Evolutionary conservation across 192 early-diverging fungal species (phyloP).

Genomic region (Coemansia sp.): DNA sequence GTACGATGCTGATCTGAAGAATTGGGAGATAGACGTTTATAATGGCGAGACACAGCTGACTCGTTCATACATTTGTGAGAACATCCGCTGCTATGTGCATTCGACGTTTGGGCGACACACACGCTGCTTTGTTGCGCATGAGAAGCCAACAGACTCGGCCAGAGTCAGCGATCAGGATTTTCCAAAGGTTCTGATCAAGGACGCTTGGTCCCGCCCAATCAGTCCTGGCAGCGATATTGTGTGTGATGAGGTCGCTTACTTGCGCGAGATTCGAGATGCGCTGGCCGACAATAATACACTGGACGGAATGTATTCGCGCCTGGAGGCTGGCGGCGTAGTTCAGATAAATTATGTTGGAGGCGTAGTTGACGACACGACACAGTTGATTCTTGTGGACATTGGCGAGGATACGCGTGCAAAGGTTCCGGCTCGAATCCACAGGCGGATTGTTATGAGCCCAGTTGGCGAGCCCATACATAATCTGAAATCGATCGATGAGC

Average conservation of each 20-base stretch:
- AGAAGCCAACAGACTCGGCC: neutral
- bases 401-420: neutral
- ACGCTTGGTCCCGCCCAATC: neutral
- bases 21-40: slow-evolving; percentile 2
- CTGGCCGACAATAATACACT: neutral
- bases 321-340: slow-evolving; percentile 10
- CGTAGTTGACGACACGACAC: neutral
- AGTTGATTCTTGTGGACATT: neutral
- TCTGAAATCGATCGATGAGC: slow-evolving; percentile 2
- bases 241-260: slow-evolving; percentile 8
- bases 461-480: neutral
- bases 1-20: neutral
- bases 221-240: neutral
- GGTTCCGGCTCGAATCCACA: neutral
- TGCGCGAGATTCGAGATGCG: neutral
- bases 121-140: slow-evolving; percentile 6
- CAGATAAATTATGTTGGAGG: neutral
- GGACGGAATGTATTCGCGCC: neutral
- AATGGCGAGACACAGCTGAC: neutral
- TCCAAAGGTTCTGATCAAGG: slow-evolving; percentile 9
- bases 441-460: slow-evolving; percentile 1
- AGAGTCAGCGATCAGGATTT: neutral
- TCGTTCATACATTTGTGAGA: neutral
- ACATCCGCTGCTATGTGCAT: neutral
- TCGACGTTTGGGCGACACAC: slow-evolving; percentile 13